A percentile compares a stretch with the other conserved stretches of the same genome.
Evolutionary conservation across 305 asterid genomes (phyloP).

Genomic region (Striga hermonthica): DNA sequence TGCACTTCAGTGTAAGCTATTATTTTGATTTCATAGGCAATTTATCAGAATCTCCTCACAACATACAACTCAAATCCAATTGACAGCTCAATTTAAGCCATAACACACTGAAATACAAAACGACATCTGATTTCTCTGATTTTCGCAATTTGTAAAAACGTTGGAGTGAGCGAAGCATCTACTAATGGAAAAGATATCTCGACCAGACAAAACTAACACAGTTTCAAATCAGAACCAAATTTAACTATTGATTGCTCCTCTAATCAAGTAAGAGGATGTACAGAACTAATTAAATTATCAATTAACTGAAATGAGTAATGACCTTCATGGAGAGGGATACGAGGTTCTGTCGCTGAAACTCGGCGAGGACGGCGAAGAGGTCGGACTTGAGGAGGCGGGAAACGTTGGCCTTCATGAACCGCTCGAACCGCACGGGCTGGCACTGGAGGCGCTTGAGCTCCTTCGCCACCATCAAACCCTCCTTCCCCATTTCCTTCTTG

Average conservation of each 20-base stretch:
- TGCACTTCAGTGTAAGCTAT: no score
- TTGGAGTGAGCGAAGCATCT: not conserved
- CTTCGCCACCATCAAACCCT: slow-evolving; percentile 82
- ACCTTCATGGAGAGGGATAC: slow-evolving; percentile 77
- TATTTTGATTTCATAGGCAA: no score
- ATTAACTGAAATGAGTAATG: not conserved
- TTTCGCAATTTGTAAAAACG: not conserved
- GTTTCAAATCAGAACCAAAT: not conserved
- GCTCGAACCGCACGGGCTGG: slow-evolving; percentile 57
- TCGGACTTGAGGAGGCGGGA: slow-evolving; percentile 90
- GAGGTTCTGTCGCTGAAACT: slow-evolving; percentile 88
- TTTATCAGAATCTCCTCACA: no score
- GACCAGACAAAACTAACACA: not conserved
- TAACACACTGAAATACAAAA: not conserved
- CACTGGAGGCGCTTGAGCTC: slow-evolving; percentile 83
- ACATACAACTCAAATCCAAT: no score
- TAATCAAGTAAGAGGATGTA: not conserved
- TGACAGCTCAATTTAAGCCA: no score
- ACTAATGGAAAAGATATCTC: not conserved
- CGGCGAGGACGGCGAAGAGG: slow-evolving; percentile 81
- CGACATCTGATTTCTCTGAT: not conserved
- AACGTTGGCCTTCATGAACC: slow-evolving; percentile 68
- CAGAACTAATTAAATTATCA: not conserved
- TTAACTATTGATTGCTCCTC: not conserved
- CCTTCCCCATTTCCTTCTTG: slow-evolving; percentile 90